Evolutionary conservation across 2,329 filamentous ascomycete genomes (phyloP).

Genomic region (Trichophyton verrucosum): DNA sequence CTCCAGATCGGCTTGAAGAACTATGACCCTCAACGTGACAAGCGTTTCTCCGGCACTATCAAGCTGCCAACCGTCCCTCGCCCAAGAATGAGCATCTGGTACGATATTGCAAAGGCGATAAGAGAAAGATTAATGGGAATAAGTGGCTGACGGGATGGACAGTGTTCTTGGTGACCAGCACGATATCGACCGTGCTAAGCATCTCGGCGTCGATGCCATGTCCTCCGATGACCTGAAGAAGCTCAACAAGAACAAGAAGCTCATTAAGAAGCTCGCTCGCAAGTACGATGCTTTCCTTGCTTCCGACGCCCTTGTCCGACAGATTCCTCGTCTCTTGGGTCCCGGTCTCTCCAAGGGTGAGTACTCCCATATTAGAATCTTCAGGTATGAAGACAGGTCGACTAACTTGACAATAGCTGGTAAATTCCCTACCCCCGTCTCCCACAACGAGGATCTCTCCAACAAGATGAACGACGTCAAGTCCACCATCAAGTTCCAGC

Average conservation of each 20-base stretch:
- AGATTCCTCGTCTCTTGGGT: slow-evolving; percentile 98
- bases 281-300: slow-evolving; percentile 99
- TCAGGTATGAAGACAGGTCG: slow-evolving; percentile 5
- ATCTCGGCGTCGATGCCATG: slow-evolving; percentile 97
- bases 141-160: slow-evolving; percentile 7
- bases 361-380: slow-evolving; percentile 19
- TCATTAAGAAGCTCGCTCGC: slow-evolving; percentile 99
- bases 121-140: background rate
- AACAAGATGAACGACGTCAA: slow-evolving; percentile 99
- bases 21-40: slow-evolving; percentile 99
- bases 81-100: slow-evolving; percentile 81
- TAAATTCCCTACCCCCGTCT: slow-evolving; percentile 99
- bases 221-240: slow-evolving; percentile 98
- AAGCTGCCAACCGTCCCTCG: slow-evolving; percentile 84
- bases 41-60: slow-evolving; percentile 99
- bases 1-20: slow-evolving; percentile 90
- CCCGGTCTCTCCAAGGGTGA: slow-evolving; percentile 93
- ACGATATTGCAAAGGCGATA: slow-evolving; percentile 20
- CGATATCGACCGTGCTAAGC: slow-evolving; percentile 99
- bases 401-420: slow-evolving; percentile 51
- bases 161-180: slow-evolving; percentile 85
- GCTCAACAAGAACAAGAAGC: slow-evolving; percentile 99
- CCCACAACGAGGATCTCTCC: slow-evolving; percentile 84
- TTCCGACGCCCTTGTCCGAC: slow-evolving; percentile 96
- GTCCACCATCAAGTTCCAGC: slow-evolving; percentile 99